Conservation (phyloP, 257 asterid species). For the Fraxinus excelsior region DNA sequence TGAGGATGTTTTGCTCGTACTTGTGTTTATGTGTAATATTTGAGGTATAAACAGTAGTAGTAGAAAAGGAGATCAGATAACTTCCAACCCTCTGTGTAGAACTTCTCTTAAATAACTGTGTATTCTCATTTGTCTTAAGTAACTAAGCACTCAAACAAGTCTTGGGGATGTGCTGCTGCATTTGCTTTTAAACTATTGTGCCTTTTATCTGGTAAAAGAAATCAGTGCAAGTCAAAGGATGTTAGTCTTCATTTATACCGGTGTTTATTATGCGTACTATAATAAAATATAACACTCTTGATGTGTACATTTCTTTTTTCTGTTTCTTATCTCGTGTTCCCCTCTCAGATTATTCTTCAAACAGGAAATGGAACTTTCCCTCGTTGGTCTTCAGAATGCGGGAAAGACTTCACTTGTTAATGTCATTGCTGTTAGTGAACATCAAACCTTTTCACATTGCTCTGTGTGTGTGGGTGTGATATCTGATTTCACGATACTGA, state of each 20-base stretch:
- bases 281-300: not conserved
- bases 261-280: not conserved
- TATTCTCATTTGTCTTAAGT: not conserved
- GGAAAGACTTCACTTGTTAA: slow-evolving; percentile 95
- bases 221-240: not conserved
- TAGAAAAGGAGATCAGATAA: not conserved
- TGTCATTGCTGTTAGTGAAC: slow-evolving; percentile 72
- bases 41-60: not conserved
- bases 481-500: slow-evolving; percentile 16
- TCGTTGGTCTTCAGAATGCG: slow-evolving; percentile 86
- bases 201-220: not conserved
- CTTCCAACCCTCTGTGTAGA: not conserved
- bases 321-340: slow-evolving; percentile 24
- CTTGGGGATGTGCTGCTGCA: not conserved
- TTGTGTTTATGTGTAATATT: no score
- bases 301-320: not conserved
- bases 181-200: not conserved
- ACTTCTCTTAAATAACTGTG: not conserved
- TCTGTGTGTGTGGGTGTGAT: slow-evolving; percentile 10
- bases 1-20: not conserved
- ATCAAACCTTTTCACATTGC: slow-evolving; percentile 4
- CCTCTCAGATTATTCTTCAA: slow-evolving; percentile 76
- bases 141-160: not conserved
- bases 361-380: slow-evolving; percentile 97
- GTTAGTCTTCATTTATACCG: not conserved